phyloP scores from a whole-genome alignment of 352 stramenopile genomes.

The Pythium aristosporum region DNA sequence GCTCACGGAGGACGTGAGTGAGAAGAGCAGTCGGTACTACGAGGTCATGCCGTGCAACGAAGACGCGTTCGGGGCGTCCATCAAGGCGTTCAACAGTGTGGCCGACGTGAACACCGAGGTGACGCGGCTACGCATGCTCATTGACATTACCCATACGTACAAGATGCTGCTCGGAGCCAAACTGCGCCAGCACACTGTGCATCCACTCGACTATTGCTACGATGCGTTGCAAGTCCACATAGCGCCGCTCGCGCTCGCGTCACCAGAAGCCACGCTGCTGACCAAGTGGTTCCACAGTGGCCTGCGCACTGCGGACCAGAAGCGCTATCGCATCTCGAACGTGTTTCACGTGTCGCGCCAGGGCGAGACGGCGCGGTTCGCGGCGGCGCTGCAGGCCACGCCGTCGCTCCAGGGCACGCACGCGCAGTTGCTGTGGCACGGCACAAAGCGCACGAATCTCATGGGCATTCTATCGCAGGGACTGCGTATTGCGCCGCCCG shows the following conservation, averaged over 20 bases:
- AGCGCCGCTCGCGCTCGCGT: conserved; percentile 27
- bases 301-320: conserved; percentile 28
- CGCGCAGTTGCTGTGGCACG: conserved; percentile 80
- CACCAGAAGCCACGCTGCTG: conserved; percentile 46
- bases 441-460: conserved; percentile 78
- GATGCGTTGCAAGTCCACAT: conserved; percentile 68
- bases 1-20: conserved; percentile 65
- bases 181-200: conserved; percentile 27
- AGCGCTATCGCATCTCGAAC: conserved; percentile 56
- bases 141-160: conserved; percentile 76
- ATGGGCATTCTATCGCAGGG: conserved; percentile 86
- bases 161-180: conserved; percentile 77
- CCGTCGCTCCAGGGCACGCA: conserved; percentile 39
- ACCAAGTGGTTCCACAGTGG: conserved; percentile 67
- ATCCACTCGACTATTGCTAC: conserved; percentile 83
- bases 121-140: conserved; percentile 51
- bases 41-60: conserved; percentile 79
- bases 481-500: conserved; percentile 81
- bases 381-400: conserved; percentile 39
- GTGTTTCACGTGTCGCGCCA: conserved; percentile 63
- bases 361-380: conserved; percentile 53
- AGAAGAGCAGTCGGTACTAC: conserved; percentile 76
- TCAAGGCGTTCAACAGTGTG: conserved; percentile 60
- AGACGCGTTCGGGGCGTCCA: conserved; percentile 50
- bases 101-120: conserved; percentile 67